A percentile compares a stretch with the other conserved stretches of the same genome.
Evolutionary conservation across 352 stramenopile species (phyloP).

Genomic region (Blastocystis sp.): DNA sequence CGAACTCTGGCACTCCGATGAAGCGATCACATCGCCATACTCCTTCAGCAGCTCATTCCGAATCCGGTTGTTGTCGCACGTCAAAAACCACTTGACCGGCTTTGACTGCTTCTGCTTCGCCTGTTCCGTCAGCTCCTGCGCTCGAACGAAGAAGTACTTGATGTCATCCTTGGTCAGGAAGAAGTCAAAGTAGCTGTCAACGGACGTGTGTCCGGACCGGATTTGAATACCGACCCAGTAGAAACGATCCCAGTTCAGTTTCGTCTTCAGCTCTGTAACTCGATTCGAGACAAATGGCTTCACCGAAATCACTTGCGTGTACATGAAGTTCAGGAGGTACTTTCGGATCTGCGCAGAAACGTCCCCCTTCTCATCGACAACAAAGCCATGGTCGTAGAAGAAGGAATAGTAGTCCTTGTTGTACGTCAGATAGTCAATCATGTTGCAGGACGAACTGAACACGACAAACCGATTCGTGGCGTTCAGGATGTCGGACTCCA

Average conservation of each 20-base stretch:
- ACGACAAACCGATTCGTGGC: too few relatives aligned
- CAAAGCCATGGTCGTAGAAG: conserved; percentile 15
- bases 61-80: background rate
- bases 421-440: background rate
- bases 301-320: conserved; percentile 28
- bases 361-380: conserved; percentile 20
- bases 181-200: background rate
- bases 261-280: conserved; percentile 4
- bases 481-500: background rate
- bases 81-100: conserved; percentile 37
- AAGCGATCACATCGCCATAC: background rate
- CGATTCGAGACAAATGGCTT: background rate
- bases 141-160: background rate
- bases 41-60: conserved; percentile 1
- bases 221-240: conserved; percentile 61
- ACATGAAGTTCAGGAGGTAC: conserved; percentile 30
- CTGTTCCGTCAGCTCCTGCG: conserved; percentile 12
- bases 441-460: too few relatives aligned
- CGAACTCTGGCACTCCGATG: background rate
- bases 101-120: conserved; percentile 8
- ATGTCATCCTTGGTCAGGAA: conserved; percentile 49
- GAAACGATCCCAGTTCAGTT: conserved; percentile 35
- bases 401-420: background rate
- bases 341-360: conserved; percentile 26
- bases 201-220: conserved; percentile 27